Conservation (phyloP, 192 early-diverging fungal species). For the Piromyces finnis region DNA sequence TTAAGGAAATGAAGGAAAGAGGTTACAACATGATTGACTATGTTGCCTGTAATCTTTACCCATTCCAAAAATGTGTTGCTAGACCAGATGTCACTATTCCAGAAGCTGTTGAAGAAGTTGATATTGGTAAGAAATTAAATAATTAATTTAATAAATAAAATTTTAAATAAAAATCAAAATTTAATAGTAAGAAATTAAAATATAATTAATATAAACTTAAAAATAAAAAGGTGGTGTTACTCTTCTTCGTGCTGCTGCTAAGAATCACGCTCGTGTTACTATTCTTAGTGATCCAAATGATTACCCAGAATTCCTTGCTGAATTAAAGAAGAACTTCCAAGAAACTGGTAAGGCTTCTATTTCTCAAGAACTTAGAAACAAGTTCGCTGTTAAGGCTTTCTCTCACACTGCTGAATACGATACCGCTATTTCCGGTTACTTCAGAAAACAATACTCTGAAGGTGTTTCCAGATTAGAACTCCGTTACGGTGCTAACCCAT, state of each 20-base stretch:
- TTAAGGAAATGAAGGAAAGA: constrained; percentile 69
- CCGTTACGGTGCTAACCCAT: constrained; percentile 95
- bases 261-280: constrained; percentile 92
- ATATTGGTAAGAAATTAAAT: constrained; percentile 53
- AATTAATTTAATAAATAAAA: too few relatives aligned
- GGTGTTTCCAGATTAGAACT: constrained; percentile 55
- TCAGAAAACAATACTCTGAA: constrained; percentile 70
- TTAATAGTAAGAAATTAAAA: not conserved
- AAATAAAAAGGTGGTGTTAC: constrained; percentile 75
- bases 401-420: constrained; percentile 93
- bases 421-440: constrained; percentile 82
- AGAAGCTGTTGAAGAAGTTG: constrained; percentile 93
- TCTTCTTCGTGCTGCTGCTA: constrained; percentile 90
- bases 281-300: constrained; percentile 85
- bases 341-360: not conserved
- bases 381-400: constrained; percentile 46
- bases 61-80: constrained; percentile 87
- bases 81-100: constrained; percentile 76
- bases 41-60: constrained; percentile 97
- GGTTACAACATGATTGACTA: constrained; percentile 84
- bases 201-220: not conserved
- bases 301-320: constrained; percentile 52
- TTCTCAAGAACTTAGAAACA: not conserved
- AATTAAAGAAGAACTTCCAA: not conserved
- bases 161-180: not conserved